These are phyloP conservation scores for Tubosaeta brunneosetosa DNA, from an alignment of 768 basidiomycete species.

Conservation along the genomic window DNA sequence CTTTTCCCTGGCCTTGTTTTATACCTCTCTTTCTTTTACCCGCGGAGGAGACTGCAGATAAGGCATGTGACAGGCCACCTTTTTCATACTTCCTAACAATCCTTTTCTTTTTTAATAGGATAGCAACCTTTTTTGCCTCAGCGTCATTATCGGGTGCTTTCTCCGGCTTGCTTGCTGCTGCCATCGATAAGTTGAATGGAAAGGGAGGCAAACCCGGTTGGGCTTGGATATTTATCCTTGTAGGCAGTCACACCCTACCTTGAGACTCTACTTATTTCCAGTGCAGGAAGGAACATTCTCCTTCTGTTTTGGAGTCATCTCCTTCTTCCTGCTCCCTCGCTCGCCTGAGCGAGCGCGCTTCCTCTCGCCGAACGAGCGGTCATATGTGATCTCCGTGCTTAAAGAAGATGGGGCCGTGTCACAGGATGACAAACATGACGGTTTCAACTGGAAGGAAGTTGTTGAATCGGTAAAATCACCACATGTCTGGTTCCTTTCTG, in stretches of 20 bases:
- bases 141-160: slow-evolving; percentile 56
- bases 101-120: slow-evolving; percentile 16
- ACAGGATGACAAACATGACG: slow-evolving; percentile 38
- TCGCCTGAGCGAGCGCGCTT: slow-evolving; percentile 43
- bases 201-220: slow-evolving; percentile 47
- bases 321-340: slow-evolving; percentile 45
- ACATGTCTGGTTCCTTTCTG: slow-evolving; percentile 48
- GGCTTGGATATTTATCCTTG: slow-evolving; percentile 54
- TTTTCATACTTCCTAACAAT: not conserved
- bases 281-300: slow-evolving; percentile 55
- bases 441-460: slow-evolving; percentile 55
- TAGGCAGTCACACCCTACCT: slow-evolving; percentile 17
- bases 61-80: not conserved
- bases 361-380: slow-evolving; percentile 40
- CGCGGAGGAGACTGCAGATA: not conserved
- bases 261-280: not conserved
- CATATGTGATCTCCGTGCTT: slow-evolving; percentile 34
- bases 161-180: slow-evolving; percentile 56
- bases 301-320: slow-evolving; percentile 44
- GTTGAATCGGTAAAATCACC: slow-evolving; percentile 43
- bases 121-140: slow-evolving; percentile 36
- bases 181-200: slow-evolving; percentile 49
- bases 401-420: slow-evolving; percentile 28
- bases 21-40: slow-evolving; percentile 1
- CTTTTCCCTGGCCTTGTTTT: slow-evolving; percentile 1